Evolutionary conservation across 306 rosid species (phyloP).

Genomic region (Vachellia pachyceras): DNA sequence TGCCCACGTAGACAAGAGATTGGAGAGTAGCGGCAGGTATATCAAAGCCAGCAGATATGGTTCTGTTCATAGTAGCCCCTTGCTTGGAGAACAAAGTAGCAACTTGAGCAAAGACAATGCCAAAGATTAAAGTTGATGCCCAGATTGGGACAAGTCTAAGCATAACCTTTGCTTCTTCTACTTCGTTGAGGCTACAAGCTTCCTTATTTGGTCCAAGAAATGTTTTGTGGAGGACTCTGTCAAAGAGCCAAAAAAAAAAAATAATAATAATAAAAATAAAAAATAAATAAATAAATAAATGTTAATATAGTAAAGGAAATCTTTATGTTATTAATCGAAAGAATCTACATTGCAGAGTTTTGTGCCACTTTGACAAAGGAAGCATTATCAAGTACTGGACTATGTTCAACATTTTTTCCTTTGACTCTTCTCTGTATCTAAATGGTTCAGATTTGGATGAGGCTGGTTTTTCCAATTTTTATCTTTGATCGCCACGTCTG

Average conservation of each 20-base stretch:
- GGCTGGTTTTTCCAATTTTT: too few species aligned
- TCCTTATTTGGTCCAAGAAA: background rate
- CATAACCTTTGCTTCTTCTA: slow-evolving; percentile 55
- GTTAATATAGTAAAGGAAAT: too few species aligned
- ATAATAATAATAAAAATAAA: too few species aligned
- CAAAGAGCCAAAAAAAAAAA: too few species aligned
- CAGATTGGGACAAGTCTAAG: slow-evolving; percentile 56
- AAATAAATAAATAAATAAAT: too few species aligned
- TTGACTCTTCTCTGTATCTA: too few species aligned
- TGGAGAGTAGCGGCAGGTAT: slow-evolving; percentile 14
- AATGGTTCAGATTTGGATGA: too few species aligned
- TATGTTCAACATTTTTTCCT: too few species aligned
- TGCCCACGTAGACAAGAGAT: background rate
- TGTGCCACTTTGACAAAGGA: too few species aligned
- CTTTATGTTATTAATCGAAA: background rate
- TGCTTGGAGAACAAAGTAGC: slow-evolving; percentile 35
- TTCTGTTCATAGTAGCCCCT: slow-evolving; percentile 29
- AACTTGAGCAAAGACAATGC: slow-evolving; percentile 48
- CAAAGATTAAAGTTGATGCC: slow-evolving; percentile 36
- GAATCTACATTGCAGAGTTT: background rate
- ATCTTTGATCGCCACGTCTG: too few species aligned
- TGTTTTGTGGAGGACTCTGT: background rate
- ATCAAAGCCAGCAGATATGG: slow-evolving; percentile 43
- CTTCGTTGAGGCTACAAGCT: slow-evolving; percentile 43
- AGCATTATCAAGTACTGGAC: too few species aligned